These are phyloP conservation scores for Simplicillium aogashimaense DNA, from an alignment of 2,329 filamentous ascomycete species.

Conservation along the genomic window DNA sequence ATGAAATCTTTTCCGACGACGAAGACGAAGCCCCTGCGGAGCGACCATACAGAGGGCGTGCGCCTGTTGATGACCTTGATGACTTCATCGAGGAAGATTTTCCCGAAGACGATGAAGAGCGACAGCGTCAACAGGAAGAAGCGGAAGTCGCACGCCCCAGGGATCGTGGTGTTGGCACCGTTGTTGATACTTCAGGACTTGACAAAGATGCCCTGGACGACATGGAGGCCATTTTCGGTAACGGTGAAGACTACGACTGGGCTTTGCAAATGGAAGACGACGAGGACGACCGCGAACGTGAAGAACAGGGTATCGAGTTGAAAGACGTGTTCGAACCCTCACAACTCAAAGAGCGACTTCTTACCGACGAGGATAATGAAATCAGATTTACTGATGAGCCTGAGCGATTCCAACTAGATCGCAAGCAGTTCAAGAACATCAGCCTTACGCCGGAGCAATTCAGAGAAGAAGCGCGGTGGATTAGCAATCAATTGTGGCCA, in stretches of 20 bases:
- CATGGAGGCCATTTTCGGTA: slow-evolving; percentile 92
- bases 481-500: slow-evolving; percentile 79
- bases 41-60: slow-evolving; percentile 42
- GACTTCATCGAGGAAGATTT: slow-evolving; percentile 98
- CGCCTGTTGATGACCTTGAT: slow-evolving; percentile 69
- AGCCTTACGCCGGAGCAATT: slow-evolving; percentile 76
- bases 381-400: slow-evolving; percentile 86
- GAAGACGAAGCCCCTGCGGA: slow-evolving; percentile 63
- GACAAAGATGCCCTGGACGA: slow-evolving; percentile 91
- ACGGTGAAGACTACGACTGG: slow-evolving; percentile 93
- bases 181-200: slow-evolving; percentile 72
- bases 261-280: slow-evolving; percentile 82
- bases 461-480: slow-evolving; percentile 85
- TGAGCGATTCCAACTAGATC: slow-evolving; percentile 86
- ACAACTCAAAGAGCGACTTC: slow-evolving; percentile 83
- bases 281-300: slow-evolving; percentile 66
- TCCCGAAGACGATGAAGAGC: slow-evolving; percentile 74
- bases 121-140: slow-evolving; percentile 69
- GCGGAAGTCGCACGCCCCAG: slow-evolving; percentile 77
- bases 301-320: slow-evolving; percentile 78
- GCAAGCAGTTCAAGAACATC: slow-evolving; percentile 77
- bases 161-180: slow-evolving; percentile 56
- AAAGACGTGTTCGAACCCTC: slow-evolving; percentile 98
- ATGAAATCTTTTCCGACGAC: slow-evolving; percentile 92
- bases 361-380: slow-evolving; percentile 89